phyloP scores from a whole-genome alignment of 108 stramenopile species.

The Skeletonema costatum region DNA sequence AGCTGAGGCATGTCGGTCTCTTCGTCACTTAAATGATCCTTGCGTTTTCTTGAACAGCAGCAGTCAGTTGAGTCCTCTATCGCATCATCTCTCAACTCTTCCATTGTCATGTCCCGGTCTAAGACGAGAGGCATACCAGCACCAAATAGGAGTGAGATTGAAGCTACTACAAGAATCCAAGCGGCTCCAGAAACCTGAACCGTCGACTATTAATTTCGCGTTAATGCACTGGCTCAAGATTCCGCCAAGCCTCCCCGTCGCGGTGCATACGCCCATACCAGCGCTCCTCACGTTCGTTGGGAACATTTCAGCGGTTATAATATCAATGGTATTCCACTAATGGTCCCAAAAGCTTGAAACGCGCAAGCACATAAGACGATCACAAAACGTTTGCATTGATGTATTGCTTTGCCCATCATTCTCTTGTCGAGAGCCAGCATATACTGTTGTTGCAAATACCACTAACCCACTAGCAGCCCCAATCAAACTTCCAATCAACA shows the following conservation, averaged over 20 bases:
- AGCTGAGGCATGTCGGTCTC: slow-evolving; percentile 8
- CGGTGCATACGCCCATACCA: slow-evolving; percentile 81
- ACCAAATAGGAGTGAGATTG: slow-evolving; percentile 59
- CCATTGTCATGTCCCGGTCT: slow-evolving; percentile 31
- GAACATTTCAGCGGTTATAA: slow-evolving; percentile 72
- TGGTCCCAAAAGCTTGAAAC: slow-evolving; percentile 76
- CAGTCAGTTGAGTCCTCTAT: neutral
- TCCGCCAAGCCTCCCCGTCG: slow-evolving; percentile 72
- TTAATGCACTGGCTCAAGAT: slow-evolving; percentile 80
- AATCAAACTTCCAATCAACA: slow-evolving; percentile 58
- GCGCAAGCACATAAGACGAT: slow-evolving; percentile 68
- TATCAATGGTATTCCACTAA: slow-evolving; percentile 80
- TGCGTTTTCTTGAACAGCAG: slow-evolving; percentile 10
- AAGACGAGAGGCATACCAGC: slow-evolving; percentile 59
- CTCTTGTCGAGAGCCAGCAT: slow-evolving; percentile 5
- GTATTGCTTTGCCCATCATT: slow-evolving; percentile 1
- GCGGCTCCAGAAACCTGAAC: slow-evolving; percentile 5
- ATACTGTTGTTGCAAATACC: slow-evolving; percentile 56
- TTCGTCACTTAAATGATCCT: slow-evolving; percentile 49
- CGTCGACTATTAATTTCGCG: slow-evolving; percentile 47
- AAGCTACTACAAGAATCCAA: slow-evolving; percentile 60
- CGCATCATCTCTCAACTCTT: slow-evolving; percentile 35
- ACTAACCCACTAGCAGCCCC: slow-evolving; percentile 52
- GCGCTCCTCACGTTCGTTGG: slow-evolving; percentile 74
- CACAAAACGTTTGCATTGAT: slow-evolving; percentile 14